Conservation (phyloP, 169 alveolate species). For the Eimeria acervulina region DNA sequence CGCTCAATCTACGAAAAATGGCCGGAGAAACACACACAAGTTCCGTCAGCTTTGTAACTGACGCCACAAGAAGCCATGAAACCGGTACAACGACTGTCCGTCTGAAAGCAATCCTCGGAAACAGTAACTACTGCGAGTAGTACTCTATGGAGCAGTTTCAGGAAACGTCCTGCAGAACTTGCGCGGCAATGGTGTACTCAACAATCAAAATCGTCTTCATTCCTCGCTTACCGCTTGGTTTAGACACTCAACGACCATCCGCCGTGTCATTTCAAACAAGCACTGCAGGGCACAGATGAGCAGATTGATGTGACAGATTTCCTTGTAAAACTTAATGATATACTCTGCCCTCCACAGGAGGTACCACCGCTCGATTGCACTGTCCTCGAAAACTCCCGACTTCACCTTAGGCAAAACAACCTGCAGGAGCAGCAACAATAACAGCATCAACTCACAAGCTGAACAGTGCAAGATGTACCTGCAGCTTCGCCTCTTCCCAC, state of each 20-base stretch:
- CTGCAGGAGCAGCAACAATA: background rate
- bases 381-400: conserved; percentile 46
- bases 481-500: background rate
- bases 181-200: background rate
- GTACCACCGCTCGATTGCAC: conserved; percentile 64
- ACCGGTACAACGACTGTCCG: background rate
- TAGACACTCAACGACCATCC: conserved; percentile 35
- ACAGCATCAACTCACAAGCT: background rate
- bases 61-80: background rate
- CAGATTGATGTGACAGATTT: background rate
- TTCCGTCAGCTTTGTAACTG: background rate
- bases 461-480: background rate
- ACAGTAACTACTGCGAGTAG: background rate
- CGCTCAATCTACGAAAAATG: background rate
- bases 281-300: conserved; percentile 56
- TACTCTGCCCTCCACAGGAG: conserved; percentile 68
- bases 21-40: background rate
- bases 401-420: conserved; percentile 36
- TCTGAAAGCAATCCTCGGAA: background rate
- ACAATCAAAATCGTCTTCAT: background rate
- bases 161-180: background rate
- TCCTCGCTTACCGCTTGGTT: conserved; percentile 50
- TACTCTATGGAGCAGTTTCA: no score
- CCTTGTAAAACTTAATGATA: conserved; percentile 45
- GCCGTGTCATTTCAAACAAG: conserved; percentile 29